These are phyloP conservation scores for Termitomyces sp. DNA, from an alignment of 768 basidiomycete genomes.

Conservation along the genomic window DNA sequence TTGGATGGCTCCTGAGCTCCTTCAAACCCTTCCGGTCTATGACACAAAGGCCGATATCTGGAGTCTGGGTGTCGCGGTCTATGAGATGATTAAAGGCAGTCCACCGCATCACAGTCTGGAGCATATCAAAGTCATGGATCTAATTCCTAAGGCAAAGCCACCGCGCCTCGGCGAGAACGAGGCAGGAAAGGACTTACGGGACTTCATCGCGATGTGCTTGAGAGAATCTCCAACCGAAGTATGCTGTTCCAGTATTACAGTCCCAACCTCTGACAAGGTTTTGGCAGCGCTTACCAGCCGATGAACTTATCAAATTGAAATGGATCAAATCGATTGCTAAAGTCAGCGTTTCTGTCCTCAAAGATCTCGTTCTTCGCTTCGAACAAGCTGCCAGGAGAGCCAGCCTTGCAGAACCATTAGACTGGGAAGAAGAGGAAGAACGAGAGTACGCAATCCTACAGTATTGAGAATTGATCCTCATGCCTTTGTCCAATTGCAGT, in stretches of 20 bases:
- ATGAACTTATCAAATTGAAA: conserved; percentile 80
- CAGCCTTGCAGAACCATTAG: conserved; percentile 67
- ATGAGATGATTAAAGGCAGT: conserved; percentile 95
- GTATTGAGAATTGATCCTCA: background rate
- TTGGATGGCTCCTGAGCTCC: conserved; percentile 99
- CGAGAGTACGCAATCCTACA: conserved; percentile 34
- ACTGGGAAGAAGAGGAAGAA: conserved; percentile 70
- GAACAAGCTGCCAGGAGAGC: conserved; percentile 71
- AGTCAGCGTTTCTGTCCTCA: conserved; percentile 58
- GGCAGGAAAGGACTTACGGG: conserved; percentile 80
- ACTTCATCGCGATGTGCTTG: conserved; percentile 81
- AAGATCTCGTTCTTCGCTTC: conserved; percentile 77
- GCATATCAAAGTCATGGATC: conserved; percentile 79
- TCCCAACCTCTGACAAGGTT: conserved; percentile 1
- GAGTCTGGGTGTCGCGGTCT: conserved; percentile 94
- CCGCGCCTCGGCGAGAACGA: conserved; percentile 74
- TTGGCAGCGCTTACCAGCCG: conserved; percentile 76
- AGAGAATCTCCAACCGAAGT: conserved; percentile 79
- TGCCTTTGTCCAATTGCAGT: conserved; percentile 3
- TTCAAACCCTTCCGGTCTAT: conserved; percentile 82
- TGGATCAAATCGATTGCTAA: conserved; percentile 84
- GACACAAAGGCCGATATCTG: conserved; percentile 98
- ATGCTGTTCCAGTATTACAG: conserved; percentile 16
- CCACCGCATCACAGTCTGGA: conserved; percentile 86
- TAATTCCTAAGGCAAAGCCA: conserved; percentile 82